Evolutionary conservation across 768 basidiomycete genomes (phyloP).

Genomic region (Mycena vitilis): DNA sequence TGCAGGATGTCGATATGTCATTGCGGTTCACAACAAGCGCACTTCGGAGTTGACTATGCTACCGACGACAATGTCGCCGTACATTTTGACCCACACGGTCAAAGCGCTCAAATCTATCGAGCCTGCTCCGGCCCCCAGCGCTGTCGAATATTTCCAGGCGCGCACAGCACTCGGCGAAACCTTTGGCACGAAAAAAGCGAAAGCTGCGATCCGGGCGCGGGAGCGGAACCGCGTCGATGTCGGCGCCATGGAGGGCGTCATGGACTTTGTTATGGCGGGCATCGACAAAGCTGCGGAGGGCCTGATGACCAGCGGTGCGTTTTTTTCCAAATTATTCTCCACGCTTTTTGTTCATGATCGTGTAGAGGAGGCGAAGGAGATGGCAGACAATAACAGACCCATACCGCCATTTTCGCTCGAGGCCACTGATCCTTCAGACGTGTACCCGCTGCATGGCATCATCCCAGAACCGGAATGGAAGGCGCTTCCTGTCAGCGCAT

Average conservation of each 20-base stretch:
- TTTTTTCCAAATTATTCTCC: not conserved
- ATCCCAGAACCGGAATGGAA: constrained; percentile 87
- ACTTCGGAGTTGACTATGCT: constrained; percentile 79
- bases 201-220: constrained; percentile 82
- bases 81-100: constrained; percentile 79
- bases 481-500: constrained; percentile 65
- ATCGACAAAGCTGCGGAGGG: constrained; percentile 80
- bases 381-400: constrained; percentile 71
- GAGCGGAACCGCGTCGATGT: constrained; percentile 94
- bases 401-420: constrained; percentile 80
- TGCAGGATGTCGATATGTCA: constrained; percentile 80
- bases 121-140: constrained; percentile 60
- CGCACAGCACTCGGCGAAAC: constrained; percentile 87
- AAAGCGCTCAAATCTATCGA: constrained; percentile 83
- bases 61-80: constrained; percentile 72
- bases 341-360: not conserved
- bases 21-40: constrained; percentile 84
- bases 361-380: constrained; percentile 75
- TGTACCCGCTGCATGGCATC: constrained; percentile 80
- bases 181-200: constrained; percentile 96
- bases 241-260: constrained; percentile 86
- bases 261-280: constrained; percentile 82
- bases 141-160: constrained; percentile 68
- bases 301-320: constrained; percentile 76
- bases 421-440: constrained; percentile 77